phyloP scores from a whole-genome alignment of 2,329 filamentous ascomycete species.

The Nigrospora osmanthi region DNA sequence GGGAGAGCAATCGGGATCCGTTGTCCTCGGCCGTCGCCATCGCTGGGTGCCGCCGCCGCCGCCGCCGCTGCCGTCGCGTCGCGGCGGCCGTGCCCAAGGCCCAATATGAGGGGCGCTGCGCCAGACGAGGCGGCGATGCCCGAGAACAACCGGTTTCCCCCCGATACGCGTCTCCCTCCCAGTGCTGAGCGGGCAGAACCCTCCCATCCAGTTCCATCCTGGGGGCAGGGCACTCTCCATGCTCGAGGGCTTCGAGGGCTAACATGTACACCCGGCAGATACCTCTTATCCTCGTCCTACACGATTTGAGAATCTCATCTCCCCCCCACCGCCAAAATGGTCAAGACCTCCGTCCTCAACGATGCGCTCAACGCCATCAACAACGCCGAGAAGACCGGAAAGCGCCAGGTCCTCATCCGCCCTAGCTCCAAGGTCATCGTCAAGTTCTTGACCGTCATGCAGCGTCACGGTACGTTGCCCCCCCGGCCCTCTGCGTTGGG shows the following conservation, averaged over 20 bases:
- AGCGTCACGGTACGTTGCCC: constrained; percentile 82
- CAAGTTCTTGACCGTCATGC: constrained; percentile 99
- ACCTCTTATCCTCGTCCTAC: constrained; percentile 48
- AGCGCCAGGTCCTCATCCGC: constrained; percentile 98
- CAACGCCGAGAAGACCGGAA: constrained; percentile 99
- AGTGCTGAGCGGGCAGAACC: constrained; percentile 64
- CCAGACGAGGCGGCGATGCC: no score
- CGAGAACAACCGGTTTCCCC: constrained; percentile 8
- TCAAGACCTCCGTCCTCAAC: constrained; percentile 98
- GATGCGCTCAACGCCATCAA: constrained; percentile 99
- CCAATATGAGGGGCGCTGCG: no score
- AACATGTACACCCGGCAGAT: constrained; percentile 47
- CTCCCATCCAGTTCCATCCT: constrained; percentile 38
- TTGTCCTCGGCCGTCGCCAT: constrained; percentile 15
- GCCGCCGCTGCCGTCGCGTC: no score
- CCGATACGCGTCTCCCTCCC: constrained; percentile 58
- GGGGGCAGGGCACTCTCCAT: constrained; percentile 60
- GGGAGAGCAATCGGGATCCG: constrained; percentile 52
- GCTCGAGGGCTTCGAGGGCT: constrained; percentile 56
- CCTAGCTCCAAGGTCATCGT: constrained; percentile 99
- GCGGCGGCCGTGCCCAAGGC: no score
- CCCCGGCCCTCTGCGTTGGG: constrained; percentile 6
- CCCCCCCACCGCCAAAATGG: constrained; percentile 73
- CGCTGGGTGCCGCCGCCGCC: constrained; percentile 1
- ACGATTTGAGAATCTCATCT: constrained; percentile 73